These are phyloP conservation scores for Arthrobotrys musiformis DNA, from an alignment of 2,329 filamentous ascomycete genomes.

Conservation along the genomic window DNA sequence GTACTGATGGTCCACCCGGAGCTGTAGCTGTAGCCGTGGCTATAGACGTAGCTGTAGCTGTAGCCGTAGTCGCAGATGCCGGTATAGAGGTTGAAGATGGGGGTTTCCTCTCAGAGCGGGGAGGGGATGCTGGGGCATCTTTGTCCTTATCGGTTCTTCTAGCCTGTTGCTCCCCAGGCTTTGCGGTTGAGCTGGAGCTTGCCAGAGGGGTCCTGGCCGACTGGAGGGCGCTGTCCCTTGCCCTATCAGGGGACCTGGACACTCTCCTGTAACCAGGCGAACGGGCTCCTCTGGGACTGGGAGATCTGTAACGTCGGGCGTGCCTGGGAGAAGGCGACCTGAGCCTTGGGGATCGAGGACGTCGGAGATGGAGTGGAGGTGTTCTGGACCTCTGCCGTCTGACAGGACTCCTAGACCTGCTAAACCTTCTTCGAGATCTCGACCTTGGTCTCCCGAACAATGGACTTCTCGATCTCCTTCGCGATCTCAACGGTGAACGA, in stretches of 20 bases:
- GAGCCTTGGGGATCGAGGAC: constrained; percentile 32
- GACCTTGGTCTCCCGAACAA: constrained; percentile 47
- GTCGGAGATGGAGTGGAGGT: constrained; percentile 29
- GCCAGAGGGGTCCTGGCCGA: constrained; percentile 19
- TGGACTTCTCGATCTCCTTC: constrained; percentile 45
- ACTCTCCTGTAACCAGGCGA: constrained; percentile 34
- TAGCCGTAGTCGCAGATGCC: background rate
- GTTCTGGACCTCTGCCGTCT: constrained; percentile 27
- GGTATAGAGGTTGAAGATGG: background rate
- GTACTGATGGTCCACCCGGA: background rate
- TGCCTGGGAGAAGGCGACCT: constrained; percentile 36
- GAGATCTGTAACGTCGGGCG: constrained; percentile 26
- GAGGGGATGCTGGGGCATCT: constrained; percentile 41
- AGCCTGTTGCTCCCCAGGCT: background rate
- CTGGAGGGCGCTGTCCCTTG: constrained; percentile 45
- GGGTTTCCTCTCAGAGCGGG: constrained; percentile 29
- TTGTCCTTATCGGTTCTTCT: constrained; percentile 43
- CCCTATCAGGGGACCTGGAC: constrained; percentile 33
- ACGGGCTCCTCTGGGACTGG: constrained; percentile 36
- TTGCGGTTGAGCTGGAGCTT: no score
- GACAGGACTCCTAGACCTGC: constrained; percentile 33
- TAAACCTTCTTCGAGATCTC: constrained; percentile 36
- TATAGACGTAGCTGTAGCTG: background rate
- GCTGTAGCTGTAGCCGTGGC: background rate
- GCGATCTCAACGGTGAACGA: constrained; percentile 36